Percentiles rank a stretch among this genome's conserved stretches.
Evolutionary conservation across 371 early-diverging fungal species (phyloP).

Genomic region (Parasitella parasitica): DNA sequence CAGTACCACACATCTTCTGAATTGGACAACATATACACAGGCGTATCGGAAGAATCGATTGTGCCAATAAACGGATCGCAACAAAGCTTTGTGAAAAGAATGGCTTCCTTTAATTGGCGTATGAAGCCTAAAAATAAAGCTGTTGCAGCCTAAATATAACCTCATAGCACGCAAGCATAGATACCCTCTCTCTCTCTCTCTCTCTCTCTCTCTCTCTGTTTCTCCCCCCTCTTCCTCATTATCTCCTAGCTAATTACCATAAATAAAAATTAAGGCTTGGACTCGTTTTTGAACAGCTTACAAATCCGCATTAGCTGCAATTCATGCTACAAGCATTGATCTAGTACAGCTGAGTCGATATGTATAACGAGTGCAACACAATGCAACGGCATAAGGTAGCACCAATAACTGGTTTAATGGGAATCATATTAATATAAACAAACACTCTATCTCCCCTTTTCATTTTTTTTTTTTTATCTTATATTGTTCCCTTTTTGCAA

Average conservation of each 20-base stretch:
- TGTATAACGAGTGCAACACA: background rate
- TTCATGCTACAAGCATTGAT: too few species aligned
- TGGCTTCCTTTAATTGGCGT: conserved; percentile 37
- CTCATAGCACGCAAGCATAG: background rate
- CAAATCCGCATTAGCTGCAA: too few species aligned
- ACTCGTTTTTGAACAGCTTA: too few species aligned
- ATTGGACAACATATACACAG: background rate
- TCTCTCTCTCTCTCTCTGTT: background rate
- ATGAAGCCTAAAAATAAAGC: conserved; percentile 23
- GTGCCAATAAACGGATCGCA: background rate
- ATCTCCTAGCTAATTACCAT: too few species aligned
- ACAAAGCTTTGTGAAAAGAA: conserved; percentile 38
- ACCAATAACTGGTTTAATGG: background rate
- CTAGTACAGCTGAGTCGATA: background rate
- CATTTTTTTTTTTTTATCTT: background rate
- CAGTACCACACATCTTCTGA: conserved; percentile 12
- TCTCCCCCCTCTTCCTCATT: too few species aligned
- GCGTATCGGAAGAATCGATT: conserved; percentile 3
- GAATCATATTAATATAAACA: background rate
- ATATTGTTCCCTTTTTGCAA: too few species aligned
- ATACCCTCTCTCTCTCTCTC: conserved; percentile 2
- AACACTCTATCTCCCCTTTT: background rate
- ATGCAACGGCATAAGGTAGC: background rate
- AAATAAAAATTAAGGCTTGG: too few species aligned
- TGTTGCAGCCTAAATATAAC: conserved; percentile 11